Conservation (phyloP, 2,329 filamentous ascomycete species). For the Claviceps monticola region DNA sequence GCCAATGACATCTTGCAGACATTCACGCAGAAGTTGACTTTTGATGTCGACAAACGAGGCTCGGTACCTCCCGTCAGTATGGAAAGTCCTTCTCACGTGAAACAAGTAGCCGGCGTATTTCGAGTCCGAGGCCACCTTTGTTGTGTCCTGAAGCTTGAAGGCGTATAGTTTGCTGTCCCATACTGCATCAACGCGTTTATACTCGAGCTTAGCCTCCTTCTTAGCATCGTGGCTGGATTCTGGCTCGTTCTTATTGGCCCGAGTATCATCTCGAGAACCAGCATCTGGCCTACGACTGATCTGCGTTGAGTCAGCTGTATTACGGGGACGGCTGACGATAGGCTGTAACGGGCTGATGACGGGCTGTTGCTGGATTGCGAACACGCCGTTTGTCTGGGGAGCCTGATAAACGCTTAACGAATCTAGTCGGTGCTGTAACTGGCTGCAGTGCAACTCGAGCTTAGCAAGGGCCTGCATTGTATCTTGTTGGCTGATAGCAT, state of each 20-base stretch:
- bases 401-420: not conserved
- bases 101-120: slow-evolving; percentile 71
- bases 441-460: slow-evolving; percentile 2
- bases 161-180: slow-evolving; percentile 37
- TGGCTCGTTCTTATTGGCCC: not conserved
- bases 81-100: slow-evolving; percentile 68
- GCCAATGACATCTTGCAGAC: slow-evolving; percentile 28
- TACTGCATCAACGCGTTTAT: slow-evolving; percentile 39
- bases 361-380: not conserved
- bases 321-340: not conserved
- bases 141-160: slow-evolving; percentile 41
- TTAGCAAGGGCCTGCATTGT: slow-evolving; percentile 1
- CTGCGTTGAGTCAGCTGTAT: not conserved
- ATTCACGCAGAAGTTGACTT: slow-evolving; percentile 62
- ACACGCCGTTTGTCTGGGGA: not conserved
- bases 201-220: slow-evolving; percentile 21
- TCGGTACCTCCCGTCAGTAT: slow-evolving; percentile 70
- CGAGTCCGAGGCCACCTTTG: slow-evolving; percentile 28
- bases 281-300: not conserved
- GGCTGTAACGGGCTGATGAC: not conserved
- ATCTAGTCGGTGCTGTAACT: slow-evolving; percentile 2
- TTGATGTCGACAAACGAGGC: slow-evolving; percentile 69
- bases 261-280: not conserved
- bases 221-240: not conserved
- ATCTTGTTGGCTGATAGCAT: not conserved